phyloP scores from a whole-genome alignment of 768 basidiomycete genomes.

The Kwoniella europaea region DNA sequence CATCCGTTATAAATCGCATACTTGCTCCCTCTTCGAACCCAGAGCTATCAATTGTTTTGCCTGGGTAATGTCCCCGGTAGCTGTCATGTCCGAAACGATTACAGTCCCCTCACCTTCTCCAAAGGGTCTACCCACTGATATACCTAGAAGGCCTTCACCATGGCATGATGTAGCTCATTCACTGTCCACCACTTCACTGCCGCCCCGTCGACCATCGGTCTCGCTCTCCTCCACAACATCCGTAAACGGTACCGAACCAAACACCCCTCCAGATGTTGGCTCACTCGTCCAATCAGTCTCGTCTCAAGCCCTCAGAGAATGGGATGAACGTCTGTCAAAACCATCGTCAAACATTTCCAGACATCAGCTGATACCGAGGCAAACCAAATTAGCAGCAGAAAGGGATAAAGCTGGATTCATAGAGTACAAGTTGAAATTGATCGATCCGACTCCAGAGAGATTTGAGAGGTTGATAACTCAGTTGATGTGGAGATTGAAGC shows the following conservation, averaged over 20 bases:
- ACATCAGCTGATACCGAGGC: slow-evolving; percentile 34
- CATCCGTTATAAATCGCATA: not conserved
- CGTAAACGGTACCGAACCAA: not conserved
- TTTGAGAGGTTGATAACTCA: slow-evolving; percentile 78
- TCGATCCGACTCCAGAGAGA: slow-evolving; percentile 67
- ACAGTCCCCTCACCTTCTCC: slow-evolving; percentile 3
- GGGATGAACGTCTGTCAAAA: slow-evolving; percentile 35
- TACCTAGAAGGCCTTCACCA: slow-evolving; percentile 46
- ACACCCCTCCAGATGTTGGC: not conserved
- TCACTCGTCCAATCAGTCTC: slow-evolving; percentile 5
- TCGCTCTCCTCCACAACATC: slow-evolving; percentile 18
- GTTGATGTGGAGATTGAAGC: slow-evolving; percentile 89
- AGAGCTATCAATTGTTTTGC: not conserved
- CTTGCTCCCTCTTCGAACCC: not conserved
- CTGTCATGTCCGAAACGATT: not conserved
- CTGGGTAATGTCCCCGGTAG: slow-evolving; percentile 1
- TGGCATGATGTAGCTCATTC: slow-evolving; percentile 51
- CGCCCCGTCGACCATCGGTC: slow-evolving; percentile 16
- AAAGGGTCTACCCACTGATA: slow-evolving; percentile 17
- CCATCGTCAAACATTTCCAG: slow-evolving; percentile 27
- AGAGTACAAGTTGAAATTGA: slow-evolving; percentile 91
- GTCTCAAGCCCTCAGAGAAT: slow-evolving; percentile 41
- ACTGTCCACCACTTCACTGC: slow-evolving; percentile 39
- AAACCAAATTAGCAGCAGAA: slow-evolving; percentile 50
- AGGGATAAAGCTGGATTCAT: slow-evolving; percentile 72